Conservation (phyloP, 768 basidiomycete genomes). For the Amanita phalloides region DNA sequence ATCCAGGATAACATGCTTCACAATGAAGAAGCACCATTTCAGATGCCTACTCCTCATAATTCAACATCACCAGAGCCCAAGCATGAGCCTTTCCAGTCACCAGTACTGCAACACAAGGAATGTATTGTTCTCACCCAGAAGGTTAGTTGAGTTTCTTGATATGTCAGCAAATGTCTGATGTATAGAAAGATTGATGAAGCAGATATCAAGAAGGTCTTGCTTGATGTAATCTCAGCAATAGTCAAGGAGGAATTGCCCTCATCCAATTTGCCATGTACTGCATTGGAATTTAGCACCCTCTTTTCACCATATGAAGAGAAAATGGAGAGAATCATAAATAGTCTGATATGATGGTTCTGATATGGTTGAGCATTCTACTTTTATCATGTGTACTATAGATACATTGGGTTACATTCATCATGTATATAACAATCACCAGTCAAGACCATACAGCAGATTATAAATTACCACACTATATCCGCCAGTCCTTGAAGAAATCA, state of each 20-base stretch:
- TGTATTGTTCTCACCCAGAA: background rate
- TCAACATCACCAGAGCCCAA: constrained; percentile 2
- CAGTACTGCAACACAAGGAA: background rate
- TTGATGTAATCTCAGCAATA: background rate
- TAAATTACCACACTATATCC: constrained; percentile 24
- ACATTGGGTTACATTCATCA: too few species aligned
- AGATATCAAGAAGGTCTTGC: background rate
- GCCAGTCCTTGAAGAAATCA: constrained; percentile 69
- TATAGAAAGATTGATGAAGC: background rate
- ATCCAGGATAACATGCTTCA: constrained; percentile 7
- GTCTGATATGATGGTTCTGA: background rate
- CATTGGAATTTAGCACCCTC: background rate
- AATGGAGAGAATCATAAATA: background rate
- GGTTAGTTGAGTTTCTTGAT: background rate
- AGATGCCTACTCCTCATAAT: constrained; percentile 6
- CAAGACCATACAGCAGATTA: background rate
- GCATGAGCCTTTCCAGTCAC: background rate
- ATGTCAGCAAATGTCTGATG: background rate
- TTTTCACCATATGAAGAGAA: constrained; percentile 4
- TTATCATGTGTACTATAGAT: too few species aligned
- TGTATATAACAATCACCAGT: background rate
- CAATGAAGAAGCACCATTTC: background rate
- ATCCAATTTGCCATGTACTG: background rate
- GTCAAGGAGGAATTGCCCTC: background rate
- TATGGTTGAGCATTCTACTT: too few species aligned